Evolutionary conservation across 2,329 filamentous ascomycete species (phyloP).

Genomic region (Trichophyton rubrum): DNA sequence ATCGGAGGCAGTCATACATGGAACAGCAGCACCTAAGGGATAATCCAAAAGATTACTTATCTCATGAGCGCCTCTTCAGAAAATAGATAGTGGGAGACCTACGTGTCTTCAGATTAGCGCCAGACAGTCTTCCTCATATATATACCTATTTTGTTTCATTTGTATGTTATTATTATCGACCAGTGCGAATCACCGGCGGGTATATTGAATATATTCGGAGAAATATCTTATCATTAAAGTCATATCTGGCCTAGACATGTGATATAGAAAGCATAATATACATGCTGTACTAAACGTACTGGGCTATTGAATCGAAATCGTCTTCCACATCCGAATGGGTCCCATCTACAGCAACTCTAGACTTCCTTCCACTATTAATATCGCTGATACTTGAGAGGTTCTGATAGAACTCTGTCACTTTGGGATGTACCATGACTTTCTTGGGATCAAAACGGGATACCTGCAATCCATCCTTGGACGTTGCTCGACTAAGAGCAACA

Average conservation of each 20-base stretch:
- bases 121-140: neutral
- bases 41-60: neutral
- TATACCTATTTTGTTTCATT: neutral
- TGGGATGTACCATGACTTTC: conserved; percentile 89
- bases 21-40: neutral
- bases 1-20: conserved; percentile 1
- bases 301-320: neutral
- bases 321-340: neutral
- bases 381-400: conserved; percentile 48
- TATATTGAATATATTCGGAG: neutral
- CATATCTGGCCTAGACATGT: neutral
- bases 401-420: conserved; percentile 73
- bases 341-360: neutral
- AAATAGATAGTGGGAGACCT: neutral
- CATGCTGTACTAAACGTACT: neutral
- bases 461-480: conserved; percentile 72
- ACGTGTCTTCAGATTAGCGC: no score
- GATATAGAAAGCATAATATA: neutral
- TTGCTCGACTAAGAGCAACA: conserved; percentile 87
- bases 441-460: conserved; percentile 76
- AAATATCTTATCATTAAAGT: neutral
- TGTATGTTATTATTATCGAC: neutral
- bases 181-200: neutral
- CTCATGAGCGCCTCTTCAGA: neutral
- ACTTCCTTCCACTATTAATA: neutral